Base-by-base conservation (phyloP, 148 eudicot genomes). In the Rheum nobile region DNA sequence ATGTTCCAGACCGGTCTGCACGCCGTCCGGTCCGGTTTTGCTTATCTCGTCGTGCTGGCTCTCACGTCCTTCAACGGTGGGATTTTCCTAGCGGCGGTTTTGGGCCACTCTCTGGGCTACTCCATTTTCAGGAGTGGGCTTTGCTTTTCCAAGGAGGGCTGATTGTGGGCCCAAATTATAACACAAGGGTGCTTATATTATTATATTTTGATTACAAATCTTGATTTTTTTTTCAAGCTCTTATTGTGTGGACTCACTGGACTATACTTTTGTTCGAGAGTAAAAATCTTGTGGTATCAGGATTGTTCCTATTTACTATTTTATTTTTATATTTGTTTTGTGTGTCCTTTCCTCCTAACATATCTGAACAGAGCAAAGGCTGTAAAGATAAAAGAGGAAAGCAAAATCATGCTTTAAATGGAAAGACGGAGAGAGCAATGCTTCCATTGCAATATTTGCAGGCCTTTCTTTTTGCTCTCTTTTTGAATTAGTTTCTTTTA, bases 31-130 rank as follows among this genome's bases (percentile, higher is more conserved):
- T 83, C 83, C 34, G 90, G 88, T 50, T 44, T 91, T 12, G 75
- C 80, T 13, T 91, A 89, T 73, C 67, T 91, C 87, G 87, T 89
- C n/a, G 87, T 91, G 19, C 57, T 91, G 68, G 86, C 94, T 26
- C 86, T 89, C 70, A 79, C 84, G 81, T 88, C 97, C 7, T 89
- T 72, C 79, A 91, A 91, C 59, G 92, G 78, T 10, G 97, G 97
- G 21, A 82, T 91, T 32, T 91, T 91, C 68, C 24, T 91, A 26
- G 91, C 86, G 0, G 94, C 91, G 12, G 46, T 83, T 61, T 61
- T 84, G 46, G 97, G 97, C 59, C 97, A 91, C 77, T 85, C 86
- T 8, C 55, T 88, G 67, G 97, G 97, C 67, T 88, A 82, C 39
- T 19, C 72, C 39, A 2, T 88, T 75, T 86, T 84, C 67, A 77